Evolutionary conservation across 129 eudicot species (phyloP), one percentile per base, ranked within the genome.

Genomic region (Escallonia herrerae): DNA sequence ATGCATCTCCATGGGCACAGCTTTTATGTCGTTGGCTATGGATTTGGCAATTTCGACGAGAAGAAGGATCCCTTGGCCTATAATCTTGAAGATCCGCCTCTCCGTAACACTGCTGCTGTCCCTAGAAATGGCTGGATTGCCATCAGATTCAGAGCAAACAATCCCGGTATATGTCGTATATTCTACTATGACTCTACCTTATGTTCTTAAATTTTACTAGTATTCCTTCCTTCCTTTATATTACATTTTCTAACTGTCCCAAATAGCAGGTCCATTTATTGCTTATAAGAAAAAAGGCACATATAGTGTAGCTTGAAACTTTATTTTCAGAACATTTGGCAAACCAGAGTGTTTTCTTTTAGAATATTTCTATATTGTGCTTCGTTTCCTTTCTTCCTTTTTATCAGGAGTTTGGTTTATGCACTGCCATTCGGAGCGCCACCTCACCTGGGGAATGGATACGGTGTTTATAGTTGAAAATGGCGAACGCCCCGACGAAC

Each of bases 31-130:
- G 86, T 81, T 53, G 86, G 86, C 2, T 72, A 45, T 51, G 87
- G 87, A 8, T 79, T 81, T 11, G 91, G 91, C 0, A 81, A 81
- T 71, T 84, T 78, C 4, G 51, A 81, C 43, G 63, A 56, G 43
- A n/a, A 47, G 0, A 67, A 51, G 22, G 87, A 84, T 52, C 84
- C 87, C 45, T 38, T 42, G 63, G 54, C 13, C 3, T 85, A 79
- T 56, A 85, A 85, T 68, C 80, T 85, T 56, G 80, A 78, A 2
- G 91, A 84, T 40, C 91, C 87, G 13, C 91, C 91, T 15, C 78
- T 71, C 7, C 76, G 60, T 55, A 77, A 84, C 33, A 84, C 91
- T 5, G 73, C 78, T 50, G 50, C 74, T 3, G 87, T 81, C 33
- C 91, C 91, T 10, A 70, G 43, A 41, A 81, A 84, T 48, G 87